These are phyloP conservation scores for Dryadomyces sulphureus DNA, from an alignment of 2,329 filamentous ascomycete genomes.

Conservation along the genomic window DNA sequence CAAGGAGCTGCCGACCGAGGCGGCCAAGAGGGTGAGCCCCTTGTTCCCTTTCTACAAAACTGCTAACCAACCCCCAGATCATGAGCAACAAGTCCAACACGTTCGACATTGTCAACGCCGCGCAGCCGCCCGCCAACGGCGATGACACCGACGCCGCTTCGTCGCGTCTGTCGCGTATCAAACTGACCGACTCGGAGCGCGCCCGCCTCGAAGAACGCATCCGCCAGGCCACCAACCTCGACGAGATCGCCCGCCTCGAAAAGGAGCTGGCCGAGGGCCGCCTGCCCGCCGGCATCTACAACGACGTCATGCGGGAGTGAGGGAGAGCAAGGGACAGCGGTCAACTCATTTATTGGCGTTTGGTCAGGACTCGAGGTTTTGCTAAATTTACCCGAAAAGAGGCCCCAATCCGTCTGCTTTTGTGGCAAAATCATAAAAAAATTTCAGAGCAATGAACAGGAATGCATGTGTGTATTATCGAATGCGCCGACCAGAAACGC, in stretches of 20 bases:
- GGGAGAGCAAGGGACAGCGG: background rate
- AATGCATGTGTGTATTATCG: background rate
- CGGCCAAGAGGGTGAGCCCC: conserved; percentile 51
- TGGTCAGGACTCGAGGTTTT: no score
- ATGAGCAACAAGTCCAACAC: conserved; percentile 70
- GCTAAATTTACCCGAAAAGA: no score
- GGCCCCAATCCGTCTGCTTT: no score
- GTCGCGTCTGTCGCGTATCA: conserved; percentile 60
- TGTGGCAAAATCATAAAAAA: no score
- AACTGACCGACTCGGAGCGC: conserved; percentile 79
- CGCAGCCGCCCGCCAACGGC: conserved; percentile 20
- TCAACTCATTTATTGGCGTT: background rate
- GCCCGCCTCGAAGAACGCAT: conserved; percentile 77
- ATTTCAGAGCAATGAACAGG: background rate
- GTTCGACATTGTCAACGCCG: conserved; percentile 37
- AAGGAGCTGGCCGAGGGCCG: conserved; percentile 83
- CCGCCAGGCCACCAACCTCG: conserved; percentile 71
- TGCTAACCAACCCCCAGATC: conserved; percentile 34
- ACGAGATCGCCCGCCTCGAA: conserved; percentile 81
- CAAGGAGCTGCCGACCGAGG: conserved; percentile 57
- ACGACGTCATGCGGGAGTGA: conserved; percentile 47
- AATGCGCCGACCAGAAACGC: background rate
- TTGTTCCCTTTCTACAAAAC: background rate
- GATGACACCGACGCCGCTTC: conserved; percentile 9
- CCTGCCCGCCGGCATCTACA: conserved; percentile 55